phyloP scores from a whole-genome alignment of 1,284 basidiomycete genomes.

The Waitea zeae region DNA sequence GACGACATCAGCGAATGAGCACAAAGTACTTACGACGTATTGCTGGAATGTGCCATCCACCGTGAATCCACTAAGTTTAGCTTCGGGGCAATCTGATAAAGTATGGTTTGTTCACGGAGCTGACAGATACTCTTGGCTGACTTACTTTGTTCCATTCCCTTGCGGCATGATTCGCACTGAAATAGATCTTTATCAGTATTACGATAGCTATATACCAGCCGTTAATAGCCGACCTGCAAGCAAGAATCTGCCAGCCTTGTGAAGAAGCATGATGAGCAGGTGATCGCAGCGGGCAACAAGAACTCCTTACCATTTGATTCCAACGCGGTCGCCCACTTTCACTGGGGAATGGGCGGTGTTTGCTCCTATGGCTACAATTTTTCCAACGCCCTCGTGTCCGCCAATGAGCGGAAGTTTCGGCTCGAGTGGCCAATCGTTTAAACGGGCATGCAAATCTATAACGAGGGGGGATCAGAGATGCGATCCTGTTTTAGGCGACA shows the following conservation, averaged over 20 bases:
- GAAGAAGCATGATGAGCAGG: too few species aligned
- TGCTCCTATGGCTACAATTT: constrained; percentile 63
- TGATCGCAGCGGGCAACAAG: too few species aligned
- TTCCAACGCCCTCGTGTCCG: constrained; percentile 71
- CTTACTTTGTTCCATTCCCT: constrained; percentile 53
- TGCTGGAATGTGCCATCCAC: constrained; percentile 77
- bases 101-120: not conserved
- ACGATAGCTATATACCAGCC: too few species aligned
- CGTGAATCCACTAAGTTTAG: constrained; percentile 52
- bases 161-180: constrained; percentile 61
- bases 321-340: constrained; percentile 66
- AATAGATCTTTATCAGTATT: constrained; percentile 19
- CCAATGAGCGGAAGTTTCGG: constrained; percentile 64
- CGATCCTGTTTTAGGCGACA: too few species aligned
- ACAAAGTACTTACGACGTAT: constrained; percentile 42
- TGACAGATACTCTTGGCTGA: too few species aligned
- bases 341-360: constrained; percentile 43
- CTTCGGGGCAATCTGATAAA: constrained; percentile 38
- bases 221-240: too few species aligned
- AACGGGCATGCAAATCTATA: constrained; percentile 59
- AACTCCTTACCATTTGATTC: constrained; percentile 89
- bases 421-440: constrained; percentile 57
- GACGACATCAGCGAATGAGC: too few species aligned
- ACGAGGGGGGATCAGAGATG: too few species aligned
- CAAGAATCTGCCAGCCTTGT: constrained; percentile 56